phyloP scores from a whole-genome alignment of 2,329 filamentous ascomycete species.

The Trichoderma atroviride region DNA sequence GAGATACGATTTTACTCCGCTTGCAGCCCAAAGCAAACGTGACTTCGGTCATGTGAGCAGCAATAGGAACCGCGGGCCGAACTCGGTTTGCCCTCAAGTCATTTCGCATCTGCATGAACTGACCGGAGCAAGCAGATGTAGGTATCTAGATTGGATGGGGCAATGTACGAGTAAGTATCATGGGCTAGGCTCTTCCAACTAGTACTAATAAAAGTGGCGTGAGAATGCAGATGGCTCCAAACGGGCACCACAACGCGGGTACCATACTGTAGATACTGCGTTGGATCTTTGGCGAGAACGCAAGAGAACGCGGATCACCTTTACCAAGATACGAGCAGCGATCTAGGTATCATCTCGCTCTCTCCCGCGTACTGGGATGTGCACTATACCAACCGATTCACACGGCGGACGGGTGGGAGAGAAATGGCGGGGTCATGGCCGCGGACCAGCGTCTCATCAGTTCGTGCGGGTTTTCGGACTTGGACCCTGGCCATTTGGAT shows the following conservation, averaged over 20 bases:
- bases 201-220: background rate
- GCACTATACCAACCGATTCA: background rate
- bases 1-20: background rate
- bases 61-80: background rate
- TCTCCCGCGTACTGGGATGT: background rate
- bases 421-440: constrained; percentile 3
- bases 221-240: constrained; percentile 5
- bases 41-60: constrained; percentile 10
- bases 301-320: background rate
- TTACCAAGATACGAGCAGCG: background rate
- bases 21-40: background rate
- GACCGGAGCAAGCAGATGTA: background rate
- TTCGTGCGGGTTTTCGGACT: background rate
- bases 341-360: background rate
- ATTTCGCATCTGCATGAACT: background rate
- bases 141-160: background rate
- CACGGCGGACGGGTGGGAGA: constrained; percentile 11
- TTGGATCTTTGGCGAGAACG: background rate
- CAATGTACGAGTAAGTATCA: constrained; percentile 17
- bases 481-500: background rate
- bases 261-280: background rate
- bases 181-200: constrained; percentile 8
- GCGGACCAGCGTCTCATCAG: background rate
- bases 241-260: background rate
- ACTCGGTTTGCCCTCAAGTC: background rate